Conservation (phyloP, 2,329 filamentous ascomycete genomes). For the Scytalidium lignicola region DNA sequence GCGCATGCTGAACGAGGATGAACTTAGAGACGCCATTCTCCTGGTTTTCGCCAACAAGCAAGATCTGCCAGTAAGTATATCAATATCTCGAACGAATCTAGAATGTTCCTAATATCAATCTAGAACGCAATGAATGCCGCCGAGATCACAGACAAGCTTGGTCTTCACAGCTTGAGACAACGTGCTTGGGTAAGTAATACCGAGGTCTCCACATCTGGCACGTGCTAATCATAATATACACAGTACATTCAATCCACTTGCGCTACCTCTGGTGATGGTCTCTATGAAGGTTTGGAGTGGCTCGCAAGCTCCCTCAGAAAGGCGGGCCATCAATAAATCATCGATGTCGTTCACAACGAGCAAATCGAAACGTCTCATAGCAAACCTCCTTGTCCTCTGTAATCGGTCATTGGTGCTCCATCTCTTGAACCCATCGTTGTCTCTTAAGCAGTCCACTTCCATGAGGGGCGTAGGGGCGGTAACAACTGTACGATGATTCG, state of each 20-base stretch:
- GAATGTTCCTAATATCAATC: constrained; percentile 24
- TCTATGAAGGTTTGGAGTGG: constrained; percentile 98
- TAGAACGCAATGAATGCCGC: constrained; percentile 99
- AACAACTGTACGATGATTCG: constrained; percentile 29
- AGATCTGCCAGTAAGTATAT: constrained; percentile 83
- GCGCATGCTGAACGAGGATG: constrained; percentile 97
- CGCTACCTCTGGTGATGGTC: constrained; percentile 97
- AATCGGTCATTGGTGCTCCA: constrained; percentile 25
- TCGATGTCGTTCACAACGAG: constrained; percentile 14
- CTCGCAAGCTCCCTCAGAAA: constrained; percentile 79
- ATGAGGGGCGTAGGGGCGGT: constrained; percentile 31
- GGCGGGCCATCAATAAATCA: constrained; percentile 58
- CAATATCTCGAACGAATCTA: neutral
- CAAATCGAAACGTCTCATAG: constrained; percentile 26
- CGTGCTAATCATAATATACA: constrained; percentile 13
- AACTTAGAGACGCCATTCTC: constrained; percentile 94
- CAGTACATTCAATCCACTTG: constrained; percentile 99
- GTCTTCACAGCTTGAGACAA: constrained; percentile 97
- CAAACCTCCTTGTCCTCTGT: constrained; percentile 19
- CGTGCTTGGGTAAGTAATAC: constrained; percentile 84
- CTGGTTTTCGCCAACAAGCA: constrained; percentile 99
- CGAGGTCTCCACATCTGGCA: neutral
- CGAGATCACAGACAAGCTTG: constrained; percentile 99
- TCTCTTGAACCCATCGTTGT: constrained; percentile 25
- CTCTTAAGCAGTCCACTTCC: constrained; percentile 27